Conservation (phyloP, 106 monocot genomes). For the Cymbidium sinense region DNA sequence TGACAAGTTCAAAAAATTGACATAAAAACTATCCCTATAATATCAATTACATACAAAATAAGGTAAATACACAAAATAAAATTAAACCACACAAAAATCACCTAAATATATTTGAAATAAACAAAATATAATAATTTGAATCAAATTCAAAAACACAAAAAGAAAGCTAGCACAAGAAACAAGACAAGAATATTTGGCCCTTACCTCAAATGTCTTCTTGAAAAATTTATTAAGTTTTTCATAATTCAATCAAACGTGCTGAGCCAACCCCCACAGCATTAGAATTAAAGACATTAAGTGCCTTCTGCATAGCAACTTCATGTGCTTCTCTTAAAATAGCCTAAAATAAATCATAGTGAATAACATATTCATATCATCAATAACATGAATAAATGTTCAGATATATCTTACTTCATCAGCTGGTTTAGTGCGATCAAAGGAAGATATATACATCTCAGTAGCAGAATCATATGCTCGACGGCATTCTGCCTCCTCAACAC, state of each 20-base stretch:
- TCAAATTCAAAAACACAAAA: too few relatives aligned
- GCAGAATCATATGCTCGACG: conserved; percentile 76
- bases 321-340: conserved; percentile 70
- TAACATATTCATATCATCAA: background rate
- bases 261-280: conserved; percentile 78
- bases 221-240: conserved; percentile 71
- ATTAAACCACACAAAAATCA: too few relatives aligned
- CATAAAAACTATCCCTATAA: too few relatives aligned
- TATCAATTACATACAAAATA: too few relatives aligned
- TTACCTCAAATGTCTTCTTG: conserved; percentile 80
- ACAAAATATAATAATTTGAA: too few relatives aligned
- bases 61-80: too few relatives aligned
- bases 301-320: conserved; percentile 60
- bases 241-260: conserved; percentile 56
- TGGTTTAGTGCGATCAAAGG: conserved; percentile 65
- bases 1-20: too few relatives aligned
- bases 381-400: background rate
- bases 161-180: too few relatives aligned
- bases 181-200: too few relatives aligned
- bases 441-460: conserved; percentile 57
- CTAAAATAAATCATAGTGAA: conserved; percentile 19
- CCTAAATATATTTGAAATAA: too few relatives aligned
- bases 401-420: conserved; percentile 64
- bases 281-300: conserved; percentile 60
- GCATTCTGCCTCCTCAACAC: conserved; percentile 97